Evolutionary conservation across 1,284 basidiomycete genomes (phyloP).

Genomic region (Phellopilus nigrolimitatus): DNA sequence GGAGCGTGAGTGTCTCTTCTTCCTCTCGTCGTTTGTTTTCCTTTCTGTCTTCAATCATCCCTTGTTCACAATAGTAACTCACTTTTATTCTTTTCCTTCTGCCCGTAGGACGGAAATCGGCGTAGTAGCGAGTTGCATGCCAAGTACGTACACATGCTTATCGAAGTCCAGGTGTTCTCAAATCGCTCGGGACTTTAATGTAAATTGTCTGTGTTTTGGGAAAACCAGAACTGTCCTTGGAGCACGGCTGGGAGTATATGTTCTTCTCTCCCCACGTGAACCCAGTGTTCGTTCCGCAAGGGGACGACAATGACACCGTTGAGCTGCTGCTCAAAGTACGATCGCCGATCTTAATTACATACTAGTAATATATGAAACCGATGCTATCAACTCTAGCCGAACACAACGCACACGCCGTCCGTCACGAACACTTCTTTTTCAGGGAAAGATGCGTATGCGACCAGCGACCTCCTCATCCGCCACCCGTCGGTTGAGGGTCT

Average conservation of each 20-base stretch:
- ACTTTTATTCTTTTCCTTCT: too few species aligned
- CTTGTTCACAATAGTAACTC: too few species aligned
- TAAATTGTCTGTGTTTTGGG: too few species aligned
- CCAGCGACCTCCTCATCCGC: constrained; percentile 27
- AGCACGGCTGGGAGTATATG: constrained; percentile 8
- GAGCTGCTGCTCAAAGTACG: constrained; percentile 1
- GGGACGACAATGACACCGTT: not conserved
- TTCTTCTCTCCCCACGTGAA: constrained; percentile 4
- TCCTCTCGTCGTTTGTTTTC: too few species aligned
- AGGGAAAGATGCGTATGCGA: constrained; percentile 29
- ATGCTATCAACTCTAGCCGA: not conserved
- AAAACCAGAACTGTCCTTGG: not conserved
- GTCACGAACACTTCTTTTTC: constrained; percentile 12
- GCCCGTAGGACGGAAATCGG: constrained; percentile 1
- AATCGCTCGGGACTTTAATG: too few species aligned
- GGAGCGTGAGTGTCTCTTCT: constrained; percentile 8
- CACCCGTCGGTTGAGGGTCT: constrained; percentile 27
- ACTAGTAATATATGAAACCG: not conserved
- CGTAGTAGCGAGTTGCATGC: constrained; percentile 7
- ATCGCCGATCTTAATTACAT: not conserved
- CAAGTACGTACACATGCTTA: constrained; percentile 9
- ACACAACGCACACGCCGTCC: constrained; percentile 6
- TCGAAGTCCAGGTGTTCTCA: too few species aligned
- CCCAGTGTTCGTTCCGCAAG: constrained; percentile 1
- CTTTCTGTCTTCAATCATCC: too few species aligned